phyloP scores from a whole-genome alignment of 139 green algal species.

The Monoraphidium neglectum region DNA sequence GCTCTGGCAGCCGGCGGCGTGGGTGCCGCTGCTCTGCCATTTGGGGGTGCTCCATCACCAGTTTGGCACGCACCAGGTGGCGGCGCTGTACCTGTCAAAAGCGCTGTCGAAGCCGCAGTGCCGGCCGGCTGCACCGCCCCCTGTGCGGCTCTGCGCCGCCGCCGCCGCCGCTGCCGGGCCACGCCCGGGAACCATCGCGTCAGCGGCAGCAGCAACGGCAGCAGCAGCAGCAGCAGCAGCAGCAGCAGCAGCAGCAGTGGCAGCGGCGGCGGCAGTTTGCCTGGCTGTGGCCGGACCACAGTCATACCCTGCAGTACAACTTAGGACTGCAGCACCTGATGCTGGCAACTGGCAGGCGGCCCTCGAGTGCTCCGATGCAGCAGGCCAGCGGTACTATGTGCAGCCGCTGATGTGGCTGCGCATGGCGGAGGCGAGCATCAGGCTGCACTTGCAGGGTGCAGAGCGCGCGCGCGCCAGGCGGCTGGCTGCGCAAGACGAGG shows the following conservation, averaged over 20 bases:
- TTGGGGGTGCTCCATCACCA: conserved; percentile 33
- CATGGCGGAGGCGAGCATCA: conserved; percentile 28
- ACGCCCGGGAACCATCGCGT: not conserved
- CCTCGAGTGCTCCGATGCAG: conserved; percentile 26
- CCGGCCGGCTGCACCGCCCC: not conserved
- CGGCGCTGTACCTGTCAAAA: conserved; percentile 30
- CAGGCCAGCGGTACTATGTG: conserved; percentile 20
- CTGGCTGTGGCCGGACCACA: conserved; percentile 5
- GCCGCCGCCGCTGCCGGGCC: not conserved
- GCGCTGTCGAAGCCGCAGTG: conserved; percentile 11
- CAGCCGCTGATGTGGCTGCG: conserved; percentile 40
- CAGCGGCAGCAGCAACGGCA: not conserved
- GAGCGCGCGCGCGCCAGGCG: conserved; percentile 23
- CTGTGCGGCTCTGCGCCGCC: not conserved
- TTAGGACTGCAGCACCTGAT: conserved; percentile 48
- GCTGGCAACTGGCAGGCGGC: conserved; percentile 30
- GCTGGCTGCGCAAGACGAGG: not conserved
- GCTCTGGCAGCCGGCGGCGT: not conserved
- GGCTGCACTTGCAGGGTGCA: conserved; percentile 19
- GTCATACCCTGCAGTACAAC: conserved; percentile 37
- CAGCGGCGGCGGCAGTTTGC: not conserved
- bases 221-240: not conserved
- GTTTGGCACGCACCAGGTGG: conserved; percentile 39
- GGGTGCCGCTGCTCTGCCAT: conserved; percentile 35
- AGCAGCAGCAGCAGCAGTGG: too few relatives aligned